These are phyloP conservation scores for Phytopythium montanum DNA, from an alignment of 352 stramenopile species.

Conservation along the genomic window DNA sequence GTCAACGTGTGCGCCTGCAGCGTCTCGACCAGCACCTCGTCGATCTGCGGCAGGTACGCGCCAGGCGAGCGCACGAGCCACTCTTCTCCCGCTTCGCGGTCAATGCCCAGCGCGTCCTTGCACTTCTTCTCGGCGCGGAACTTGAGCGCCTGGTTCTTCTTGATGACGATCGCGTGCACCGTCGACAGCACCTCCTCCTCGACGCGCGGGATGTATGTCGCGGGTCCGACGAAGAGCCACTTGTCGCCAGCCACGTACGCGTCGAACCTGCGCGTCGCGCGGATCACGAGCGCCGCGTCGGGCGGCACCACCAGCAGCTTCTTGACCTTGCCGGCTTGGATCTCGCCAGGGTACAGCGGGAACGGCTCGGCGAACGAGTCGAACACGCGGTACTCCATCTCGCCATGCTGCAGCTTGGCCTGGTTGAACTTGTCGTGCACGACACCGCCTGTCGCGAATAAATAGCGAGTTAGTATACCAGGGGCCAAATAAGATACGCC, in stretches of 20 bases:
- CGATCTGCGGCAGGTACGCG: slow-evolving; percentile 73
- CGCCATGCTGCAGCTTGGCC: slow-evolving; percentile 74
- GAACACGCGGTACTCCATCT: slow-evolving; percentile 75
- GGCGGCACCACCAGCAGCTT: slow-evolving; percentile 55
- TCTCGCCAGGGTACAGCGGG: slow-evolving; percentile 65
- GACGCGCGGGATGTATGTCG: slow-evolving; percentile 71
- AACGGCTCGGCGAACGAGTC: slow-evolving; percentile 77
- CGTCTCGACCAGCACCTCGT: slow-evolving; percentile 63
- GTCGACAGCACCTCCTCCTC: slow-evolving; percentile 53
- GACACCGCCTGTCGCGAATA: slow-evolving; percentile 22
- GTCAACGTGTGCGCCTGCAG: slow-evolving; percentile 65
- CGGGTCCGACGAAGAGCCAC: slow-evolving; percentile 71
- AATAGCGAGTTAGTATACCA: too few relatives aligned
- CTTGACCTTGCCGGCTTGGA: slow-evolving; percentile 51
- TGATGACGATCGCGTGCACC: slow-evolving; percentile 60
- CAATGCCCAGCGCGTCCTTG: slow-evolving; percentile 53
- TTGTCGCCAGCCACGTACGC: slow-evolving; percentile 58
- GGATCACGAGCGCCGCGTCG: slow-evolving; percentile 59
- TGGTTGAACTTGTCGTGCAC: slow-evolving; percentile 65
- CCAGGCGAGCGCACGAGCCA: slow-evolving; percentile 73
- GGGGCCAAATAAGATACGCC: too few relatives aligned
- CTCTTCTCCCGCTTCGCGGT: slow-evolving; percentile 69
- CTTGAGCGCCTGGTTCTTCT: slow-evolving; percentile 81
- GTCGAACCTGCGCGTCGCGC: slow-evolving; percentile 57
- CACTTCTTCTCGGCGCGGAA: slow-evolving; percentile 82